Percentiles rank a stretch among this genome's conserved stretches.
phyloP scores from a whole-genome alignment of 768 basidiomycete species.

The Macrolepiota albuminosa region DNA sequence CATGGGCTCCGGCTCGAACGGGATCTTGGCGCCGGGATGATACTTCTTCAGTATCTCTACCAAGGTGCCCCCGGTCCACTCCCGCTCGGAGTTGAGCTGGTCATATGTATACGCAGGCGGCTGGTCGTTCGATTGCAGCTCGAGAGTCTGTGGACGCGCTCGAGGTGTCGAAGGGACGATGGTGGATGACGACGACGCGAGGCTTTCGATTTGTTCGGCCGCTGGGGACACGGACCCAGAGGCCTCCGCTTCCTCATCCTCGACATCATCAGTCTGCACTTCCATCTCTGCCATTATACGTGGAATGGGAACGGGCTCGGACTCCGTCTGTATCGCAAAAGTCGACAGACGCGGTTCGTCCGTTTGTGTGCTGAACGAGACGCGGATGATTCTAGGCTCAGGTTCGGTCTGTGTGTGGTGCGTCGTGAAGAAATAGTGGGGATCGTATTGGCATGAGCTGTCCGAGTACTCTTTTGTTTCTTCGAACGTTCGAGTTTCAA shows the following conservation, averaged over 20 bases:
- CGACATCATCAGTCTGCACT: slow-evolving; percentile 56
- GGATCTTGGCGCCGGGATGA: slow-evolving; percentile 57
- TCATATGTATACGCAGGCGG: slow-evolving; percentile 63
- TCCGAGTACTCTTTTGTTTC: slow-evolving; percentile 77
- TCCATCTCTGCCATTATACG: slow-evolving; percentile 49
- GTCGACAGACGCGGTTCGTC: slow-evolving; percentile 30
- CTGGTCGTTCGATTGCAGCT: slow-evolving; percentile 40
- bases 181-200: slow-evolving; percentile 72
- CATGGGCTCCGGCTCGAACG: slow-evolving; percentile 28
- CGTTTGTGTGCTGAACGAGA: slow-evolving; percentile 55
- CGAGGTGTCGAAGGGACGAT: slow-evolving; percentile 68
- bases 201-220: slow-evolving; percentile 42
- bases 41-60: slow-evolving; percentile 62
- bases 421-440: slow-evolving; percentile 42
- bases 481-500: slow-evolving; percentile 39
- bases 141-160: slow-evolving; percentile 28
- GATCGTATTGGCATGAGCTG: slow-evolving; percentile 66
- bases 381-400: slow-evolving; percentile 40
- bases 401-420: slow-evolving; percentile 60
- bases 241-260: slow-evolving; percentile 20
- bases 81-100: slow-evolving; percentile 51
- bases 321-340: slow-evolving; percentile 28
- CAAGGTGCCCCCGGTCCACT: slow-evolving; percentile 40
- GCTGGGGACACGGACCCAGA: slow-evolving; percentile 37
- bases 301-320: slow-evolving; percentile 29